phyloP scores from a whole-genome alignment of 2,329 filamentous ascomycete genomes.

The Aspergillus caelatus region DNA sequence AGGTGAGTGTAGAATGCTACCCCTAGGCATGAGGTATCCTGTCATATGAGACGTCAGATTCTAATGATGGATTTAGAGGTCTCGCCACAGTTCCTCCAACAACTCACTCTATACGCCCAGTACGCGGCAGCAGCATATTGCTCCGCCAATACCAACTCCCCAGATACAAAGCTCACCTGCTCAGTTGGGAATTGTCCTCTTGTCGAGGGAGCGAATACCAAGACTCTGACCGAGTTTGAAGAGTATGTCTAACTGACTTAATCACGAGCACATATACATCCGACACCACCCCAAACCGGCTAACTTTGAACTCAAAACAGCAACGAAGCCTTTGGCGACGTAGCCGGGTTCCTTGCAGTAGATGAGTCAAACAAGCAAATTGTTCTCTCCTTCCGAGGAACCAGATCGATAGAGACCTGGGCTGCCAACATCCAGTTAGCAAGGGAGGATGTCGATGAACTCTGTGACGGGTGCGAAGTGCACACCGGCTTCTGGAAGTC shows the following conservation, averaged over 20 bases:
- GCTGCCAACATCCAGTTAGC: conserved; percentile 36
- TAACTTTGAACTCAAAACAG: conserved; percentile 4
- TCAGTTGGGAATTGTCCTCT: conserved; percentile 49
- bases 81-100: conserved; percentile 41
- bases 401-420: conserved; percentile 33
- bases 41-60: neutral
- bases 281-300: neutral
- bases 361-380: conserved; percentile 47
- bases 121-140: conserved; percentile 60
- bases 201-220: conserved; percentile 52
- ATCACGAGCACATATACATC: neutral
- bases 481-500: conserved; percentile 52
- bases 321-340: conserved; percentile 38
- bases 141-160: conserved; percentile 49
- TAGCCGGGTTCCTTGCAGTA: conserved; percentile 51
- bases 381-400: conserved; percentile 42
- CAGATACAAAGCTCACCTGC: conserved; percentile 49
- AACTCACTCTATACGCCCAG: conserved; percentile 53
- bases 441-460: conserved; percentile 31
- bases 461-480: conserved; percentile 50
- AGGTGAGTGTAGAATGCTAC: neutral
- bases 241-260: conserved; percentile 38
- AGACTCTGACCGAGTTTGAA: conserved; percentile 52
- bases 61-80: conserved; percentile 34
- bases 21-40: neutral